phyloP scores from a whole-genome alignment of 2,329 filamentous ascomycete species.

The Cladosporium sp. region DNA sequence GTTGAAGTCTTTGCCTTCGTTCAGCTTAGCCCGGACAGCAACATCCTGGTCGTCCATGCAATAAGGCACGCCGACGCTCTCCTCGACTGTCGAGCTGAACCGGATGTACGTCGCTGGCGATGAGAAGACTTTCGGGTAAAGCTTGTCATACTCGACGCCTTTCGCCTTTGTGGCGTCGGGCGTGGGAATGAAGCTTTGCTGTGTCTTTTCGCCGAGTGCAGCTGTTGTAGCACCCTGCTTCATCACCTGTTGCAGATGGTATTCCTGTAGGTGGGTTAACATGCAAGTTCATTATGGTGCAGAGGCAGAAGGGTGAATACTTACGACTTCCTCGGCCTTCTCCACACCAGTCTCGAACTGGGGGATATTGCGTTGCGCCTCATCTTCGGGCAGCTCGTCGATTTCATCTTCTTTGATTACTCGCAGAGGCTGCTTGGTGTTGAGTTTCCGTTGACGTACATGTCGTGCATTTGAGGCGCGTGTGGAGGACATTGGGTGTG shows the following conservation, averaged over 20 bases:
- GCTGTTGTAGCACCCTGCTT: conserved; percentile 51
- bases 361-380: conserved; percentile 75
- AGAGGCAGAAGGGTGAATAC: conserved; percentile 47
- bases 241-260: conserved; percentile 87
- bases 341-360: conserved; percentile 96
- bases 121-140: conserved; percentile 78
- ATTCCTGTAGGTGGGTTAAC: conserved; percentile 62
- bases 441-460: conserved; percentile 85
- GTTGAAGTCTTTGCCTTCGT: conserved; percentile 67
- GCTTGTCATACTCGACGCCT: conserved; percentile 79
- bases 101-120: conserved; percentile 93
- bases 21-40: conserved; percentile 79
- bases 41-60: conserved; percentile 93
- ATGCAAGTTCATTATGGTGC: not conserved
- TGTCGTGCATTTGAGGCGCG: conserved; percentile 27
- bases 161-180: conserved; percentile 62
- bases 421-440: conserved; percentile 81
- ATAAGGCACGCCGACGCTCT: conserved; percentile 87
- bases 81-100: conserved; percentile 97
- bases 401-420: conserved; percentile 90
- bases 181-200: conserved; percentile 66
- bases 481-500: conserved; percentile 15
- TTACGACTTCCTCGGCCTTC: conserved; percentile 94
- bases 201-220: conserved; percentile 59
- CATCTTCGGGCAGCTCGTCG: conserved; percentile 79